These are phyloP conservation scores for Blastobotrys arbuscula DNA, from an alignment of 1,139 yeast species.

Conservation along the genomic window DNA sequence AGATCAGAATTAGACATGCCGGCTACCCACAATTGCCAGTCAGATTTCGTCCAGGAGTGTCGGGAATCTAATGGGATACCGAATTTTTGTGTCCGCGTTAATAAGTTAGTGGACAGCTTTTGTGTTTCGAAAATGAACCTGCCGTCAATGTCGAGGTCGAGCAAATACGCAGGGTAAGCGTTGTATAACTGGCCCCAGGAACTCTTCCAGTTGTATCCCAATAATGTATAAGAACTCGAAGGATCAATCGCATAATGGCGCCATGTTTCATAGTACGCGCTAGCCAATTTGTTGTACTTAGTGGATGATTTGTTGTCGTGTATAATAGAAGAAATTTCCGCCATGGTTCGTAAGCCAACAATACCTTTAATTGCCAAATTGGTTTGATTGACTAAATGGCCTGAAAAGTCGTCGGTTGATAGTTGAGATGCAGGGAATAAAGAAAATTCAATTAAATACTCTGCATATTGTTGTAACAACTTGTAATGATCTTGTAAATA, in stretches of 20 bases:
- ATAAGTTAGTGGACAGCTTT: background rate
- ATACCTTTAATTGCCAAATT: conserved; percentile 13
- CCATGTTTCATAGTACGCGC: conserved; percentile 5
- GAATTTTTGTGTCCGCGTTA: conserved; percentile 1
- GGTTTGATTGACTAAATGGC: conserved; percentile 12
- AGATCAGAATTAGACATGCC: background rate
- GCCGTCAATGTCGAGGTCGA: conserved; percentile 9
- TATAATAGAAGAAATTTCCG: conserved; percentile 6
- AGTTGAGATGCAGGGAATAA: conserved; percentile 9
- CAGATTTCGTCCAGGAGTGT: conserved; percentile 11
- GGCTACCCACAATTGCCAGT: conserved; percentile 12
- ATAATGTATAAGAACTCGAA: conserved; percentile 4
- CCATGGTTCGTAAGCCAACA: conserved; percentile 9
- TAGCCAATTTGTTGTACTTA: background rate
- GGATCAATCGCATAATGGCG: conserved; percentile 2
- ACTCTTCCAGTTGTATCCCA: conserved; percentile 8
- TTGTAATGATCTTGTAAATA: conserved; percentile 6
- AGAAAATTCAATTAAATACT: conserved; percentile 8
- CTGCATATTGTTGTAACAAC: conserved; percentile 5
- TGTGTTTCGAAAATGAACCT: conserved; percentile 1
- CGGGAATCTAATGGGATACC: conserved; percentile 12
- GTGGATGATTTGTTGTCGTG: background rate
- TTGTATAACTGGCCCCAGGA: conserved; percentile 12
- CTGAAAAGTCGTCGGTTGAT: conserved; percentile 15
- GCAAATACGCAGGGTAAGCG: conserved; percentile 5